Base-by-base conservation (phyloP, 805 yeast genomes). In the Lachancea lanzarotensis region DNA sequence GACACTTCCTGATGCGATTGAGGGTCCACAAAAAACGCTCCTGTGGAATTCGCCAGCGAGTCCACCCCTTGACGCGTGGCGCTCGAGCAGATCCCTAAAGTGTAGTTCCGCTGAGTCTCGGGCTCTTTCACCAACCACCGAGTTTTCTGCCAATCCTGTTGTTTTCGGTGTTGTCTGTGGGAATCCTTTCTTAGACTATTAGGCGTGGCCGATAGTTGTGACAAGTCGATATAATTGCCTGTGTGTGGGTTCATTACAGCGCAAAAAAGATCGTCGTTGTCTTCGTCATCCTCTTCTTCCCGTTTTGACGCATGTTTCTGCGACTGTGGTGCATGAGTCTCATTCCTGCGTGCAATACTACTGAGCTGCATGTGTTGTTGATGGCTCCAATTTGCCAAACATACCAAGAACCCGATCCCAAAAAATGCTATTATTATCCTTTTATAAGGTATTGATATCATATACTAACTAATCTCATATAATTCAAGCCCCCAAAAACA, bases 41-140 rank as follows among this genome's bases (percentile, higher is more conserved):
- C 84, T n/a, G 63, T 59, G 19, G 49, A 27, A 47, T 62, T 60
- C 50, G 55, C 46, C 37, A 66, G 50, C 26, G 55, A 48, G 12
- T 62, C 52, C 7, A 53, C 53, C 9, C 50, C 54, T 39, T 60
- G 55, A 35, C 31, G 31, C 15, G 74, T 55, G 20, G 82, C 78
- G n/a, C 79, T 64, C 42, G 84, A 74, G 54, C 91, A 83, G 2
- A 83, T 68, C n/a, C 85, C 83, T 35, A 84, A 53, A 1, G 91
- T 83, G 66, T 82, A 89, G 63, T 89, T 89, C 39, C 67, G 70
- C 22, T 80, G 80, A 54, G 76, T 77, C 51, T 82, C 93, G 60
- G 73, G 75, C 0, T 95, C 95, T 48, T 73, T 74, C 2, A 90
- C 79, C 33, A 71, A 64, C 87, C 90, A 86, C 19, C 61, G 54